These are phyloP conservation scores for Alternaria consortialis DNA, from an alignment of 2,329 filamentous ascomycete species.

Conservation along the genomic window DNA sequence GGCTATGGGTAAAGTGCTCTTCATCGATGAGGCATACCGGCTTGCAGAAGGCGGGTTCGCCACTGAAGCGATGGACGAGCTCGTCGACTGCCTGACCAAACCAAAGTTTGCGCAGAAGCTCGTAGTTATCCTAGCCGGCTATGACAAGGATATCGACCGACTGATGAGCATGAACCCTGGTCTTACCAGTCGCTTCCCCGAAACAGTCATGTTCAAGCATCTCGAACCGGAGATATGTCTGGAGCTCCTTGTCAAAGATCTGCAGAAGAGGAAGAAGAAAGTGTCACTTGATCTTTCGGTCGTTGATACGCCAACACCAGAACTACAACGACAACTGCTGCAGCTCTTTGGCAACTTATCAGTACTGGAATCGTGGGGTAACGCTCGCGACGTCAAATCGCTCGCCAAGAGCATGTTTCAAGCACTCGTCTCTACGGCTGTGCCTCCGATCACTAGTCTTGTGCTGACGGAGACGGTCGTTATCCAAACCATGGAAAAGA, in stretches of 20 bases:
- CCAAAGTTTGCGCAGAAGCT: slow-evolving; percentile 67
- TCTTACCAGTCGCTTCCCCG: slow-evolving; percentile 71
- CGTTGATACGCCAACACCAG: slow-evolving; percentile 30
- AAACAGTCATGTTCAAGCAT: slow-evolving; percentile 65
- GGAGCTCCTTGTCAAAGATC: slow-evolving; percentile 49
- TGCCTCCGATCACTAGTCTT: slow-evolving; percentile 25
- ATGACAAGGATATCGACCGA: slow-evolving; percentile 70
- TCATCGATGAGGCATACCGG: slow-evolving; percentile 78
- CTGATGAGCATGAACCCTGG: slow-evolving; percentile 70
- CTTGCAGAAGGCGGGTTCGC: slow-evolving; percentile 67
- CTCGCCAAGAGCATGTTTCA: slow-evolving; percentile 62
- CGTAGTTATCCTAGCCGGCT: slow-evolving; percentile 74
- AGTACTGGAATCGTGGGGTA: slow-evolving; percentile 65
- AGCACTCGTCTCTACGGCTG: slow-evolving; percentile 33
- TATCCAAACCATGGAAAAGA: slow-evolving; percentile 37
- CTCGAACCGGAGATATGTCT: slow-evolving; percentile 44
- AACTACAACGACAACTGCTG: slow-evolving; percentile 28
- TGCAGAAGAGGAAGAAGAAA: slow-evolving; percentile 31
- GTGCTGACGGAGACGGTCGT: slow-evolving; percentile 37
- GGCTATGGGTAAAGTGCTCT: slow-evolving; percentile 71
- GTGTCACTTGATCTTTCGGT: slow-evolving; percentile 40
- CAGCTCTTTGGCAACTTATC: slow-evolving; percentile 55
- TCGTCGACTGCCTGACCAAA: slow-evolving; percentile 65
- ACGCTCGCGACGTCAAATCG: slow-evolving; percentile 68
- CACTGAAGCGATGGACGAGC: slow-evolving; percentile 63